phyloP scores from a whole-genome alignment of 371 early-diverging fungal genomes.

The Gilbertella persicaria region DNA sequence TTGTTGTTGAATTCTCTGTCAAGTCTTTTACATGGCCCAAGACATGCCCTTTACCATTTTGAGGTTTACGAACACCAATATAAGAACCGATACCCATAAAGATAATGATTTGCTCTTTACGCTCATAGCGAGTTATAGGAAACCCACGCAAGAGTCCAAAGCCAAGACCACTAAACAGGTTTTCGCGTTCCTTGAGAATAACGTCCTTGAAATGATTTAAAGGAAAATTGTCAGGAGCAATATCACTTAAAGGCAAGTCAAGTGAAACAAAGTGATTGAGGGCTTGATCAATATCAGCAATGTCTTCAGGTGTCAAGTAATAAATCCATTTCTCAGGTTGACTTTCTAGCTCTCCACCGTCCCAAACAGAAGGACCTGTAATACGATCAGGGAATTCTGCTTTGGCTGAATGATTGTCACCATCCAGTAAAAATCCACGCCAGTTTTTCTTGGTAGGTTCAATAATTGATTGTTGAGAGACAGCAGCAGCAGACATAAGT shows the following conservation, averaged over 20 bases:
- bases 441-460: slow-evolving; percentile 5
- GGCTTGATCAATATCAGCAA: slow-evolving; percentile 40
- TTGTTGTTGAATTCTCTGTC: slow-evolving; percentile 39
- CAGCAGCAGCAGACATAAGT: too few species aligned
- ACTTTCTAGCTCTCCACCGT: slow-evolving; percentile 40
- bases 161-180: slow-evolving; percentile 38
- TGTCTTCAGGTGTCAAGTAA: slow-evolving; percentile 36
- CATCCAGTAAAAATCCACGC: slow-evolving; percentile 13
- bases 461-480: background rate
- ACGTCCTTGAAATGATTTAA: slow-evolving; percentile 30
- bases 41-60: slow-evolving; percentile 46
- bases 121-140: slow-evolving; percentile 35
- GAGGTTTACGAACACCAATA: slow-evolving; percentile 41
- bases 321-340: slow-evolving; percentile 46
- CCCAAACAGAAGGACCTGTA: slow-evolving; percentile 40
- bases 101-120: slow-evolving; percentile 38
- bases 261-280: slow-evolving; percentile 33
- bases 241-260: slow-evolving; percentile 30
- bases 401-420: slow-evolving; percentile 15
- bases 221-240: slow-evolving; percentile 32
- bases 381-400: slow-evolving; percentile 40
- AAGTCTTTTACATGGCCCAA: slow-evolving; percentile 51
- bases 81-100: slow-evolving; percentile 53
- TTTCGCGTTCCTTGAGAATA: slow-evolving; percentile 24
- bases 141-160: slow-evolving; percentile 45